Evolutionary conservation across 805 yeast genomes (phyloP).

Genomic region (Kregervanrija pseudodelftensis): DNA sequence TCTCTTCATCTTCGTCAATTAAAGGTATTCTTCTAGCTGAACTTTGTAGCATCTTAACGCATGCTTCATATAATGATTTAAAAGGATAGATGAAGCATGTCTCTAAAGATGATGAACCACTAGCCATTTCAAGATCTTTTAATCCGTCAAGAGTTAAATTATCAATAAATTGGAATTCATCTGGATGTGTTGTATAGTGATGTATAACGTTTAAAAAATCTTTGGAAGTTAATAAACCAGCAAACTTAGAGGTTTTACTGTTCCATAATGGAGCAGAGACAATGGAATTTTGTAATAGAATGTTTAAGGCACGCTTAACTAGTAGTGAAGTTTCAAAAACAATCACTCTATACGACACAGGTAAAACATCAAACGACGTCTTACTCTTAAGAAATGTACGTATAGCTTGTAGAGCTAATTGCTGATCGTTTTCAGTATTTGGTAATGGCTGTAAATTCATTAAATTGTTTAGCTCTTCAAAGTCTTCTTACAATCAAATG

Average conservation of each 20-base stretch:
- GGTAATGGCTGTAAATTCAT: too few species aligned
- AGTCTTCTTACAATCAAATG: too few species aligned
- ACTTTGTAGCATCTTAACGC: constrained; percentile 81
- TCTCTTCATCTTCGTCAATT: constrained; percentile 88
- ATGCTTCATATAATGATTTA: constrained; percentile 83
- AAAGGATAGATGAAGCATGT: constrained; percentile 87
- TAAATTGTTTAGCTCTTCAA: too few species aligned
- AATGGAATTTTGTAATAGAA: constrained; percentile 84
- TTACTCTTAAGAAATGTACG: constrained; percentile 78
- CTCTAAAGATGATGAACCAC: constrained; percentile 76
- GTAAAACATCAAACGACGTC: constrained; percentile 93
- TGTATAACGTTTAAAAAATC: constrained; percentile 95
- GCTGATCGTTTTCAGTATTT: constrained; percentile 44
- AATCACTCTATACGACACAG: constrained; percentile 87
- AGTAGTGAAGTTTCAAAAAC: constrained; percentile 88
- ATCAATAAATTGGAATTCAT: constrained; percentile 81
- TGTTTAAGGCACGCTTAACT: constrained; percentile 85
- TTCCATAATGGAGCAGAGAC: constrained; percentile 98
- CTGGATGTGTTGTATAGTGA: constrained; percentile 85
- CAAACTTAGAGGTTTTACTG: constrained; percentile 79
- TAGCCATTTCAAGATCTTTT: constrained; percentile 77
- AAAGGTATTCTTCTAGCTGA: constrained; percentile 91
- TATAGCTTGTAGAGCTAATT: constrained; percentile 73
- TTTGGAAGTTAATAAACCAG: constrained; percentile 85
- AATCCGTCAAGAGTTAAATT: constrained; percentile 78